These are phyloP conservation scores for Astrephomene gubernaculifera DNA, from an alignment of 139 green algal species.

Conservation along the genomic window DNA sequence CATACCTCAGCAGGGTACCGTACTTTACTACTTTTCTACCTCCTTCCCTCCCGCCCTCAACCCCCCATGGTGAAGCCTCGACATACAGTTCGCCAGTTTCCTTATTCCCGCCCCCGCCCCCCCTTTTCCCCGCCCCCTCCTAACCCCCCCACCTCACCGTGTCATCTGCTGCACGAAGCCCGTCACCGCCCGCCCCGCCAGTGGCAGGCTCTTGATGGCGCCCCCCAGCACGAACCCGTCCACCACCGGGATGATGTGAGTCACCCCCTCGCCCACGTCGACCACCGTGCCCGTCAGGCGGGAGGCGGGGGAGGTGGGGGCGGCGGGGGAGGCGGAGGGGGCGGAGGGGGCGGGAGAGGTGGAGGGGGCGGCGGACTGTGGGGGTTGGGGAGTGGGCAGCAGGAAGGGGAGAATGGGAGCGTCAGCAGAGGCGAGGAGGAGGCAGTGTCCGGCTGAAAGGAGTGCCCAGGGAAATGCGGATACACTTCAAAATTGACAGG, in stretches of 20 bases:
- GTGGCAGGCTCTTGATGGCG: constrained; percentile 73
- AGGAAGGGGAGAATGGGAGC: no score
- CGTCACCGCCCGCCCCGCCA: constrained; percentile 77
- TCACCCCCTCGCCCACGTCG: constrained; percentile 83
- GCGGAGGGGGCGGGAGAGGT: not conserved
- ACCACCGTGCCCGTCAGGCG: constrained; percentile 82
- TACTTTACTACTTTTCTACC: no score
- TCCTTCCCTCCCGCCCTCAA: no score
- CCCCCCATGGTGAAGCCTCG: no score
- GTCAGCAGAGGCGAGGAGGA: no score
- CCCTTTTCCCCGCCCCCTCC: not conserved
- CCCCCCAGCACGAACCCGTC: constrained; percentile 84
- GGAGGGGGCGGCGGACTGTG: not conserved
- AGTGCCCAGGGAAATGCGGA: no score
- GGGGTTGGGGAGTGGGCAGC: no score
- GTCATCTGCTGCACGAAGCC: constrained; percentile 68
- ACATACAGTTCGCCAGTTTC: no score
- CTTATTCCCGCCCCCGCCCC: no score
- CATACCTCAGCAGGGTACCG: no score
- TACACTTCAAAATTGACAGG: no score
- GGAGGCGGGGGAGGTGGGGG: not conserved
- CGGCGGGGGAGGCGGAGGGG: not conserved
- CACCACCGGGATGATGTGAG: constrained; percentile 82
- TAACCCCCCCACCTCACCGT: constrained; percentile 34
- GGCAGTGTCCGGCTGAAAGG: no score